phyloP scores from a whole-genome alignment of 2,329 filamentous ascomycete genomes.

The Colletotrichum sp. region DNA sequence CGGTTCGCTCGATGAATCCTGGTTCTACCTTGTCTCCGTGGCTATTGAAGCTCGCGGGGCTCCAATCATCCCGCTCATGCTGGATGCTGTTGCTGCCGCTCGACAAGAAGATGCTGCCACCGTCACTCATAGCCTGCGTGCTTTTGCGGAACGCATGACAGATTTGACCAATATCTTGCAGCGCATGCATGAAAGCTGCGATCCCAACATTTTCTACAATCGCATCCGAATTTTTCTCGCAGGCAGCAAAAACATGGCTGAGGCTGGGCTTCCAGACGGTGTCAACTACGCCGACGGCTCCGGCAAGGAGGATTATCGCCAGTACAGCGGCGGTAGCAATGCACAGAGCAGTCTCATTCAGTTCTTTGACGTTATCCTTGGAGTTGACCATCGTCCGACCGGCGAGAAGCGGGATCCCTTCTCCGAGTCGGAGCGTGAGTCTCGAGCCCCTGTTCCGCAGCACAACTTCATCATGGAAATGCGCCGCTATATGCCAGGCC shows the following conservation, averaged over 20 bases:
- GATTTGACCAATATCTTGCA: constrained; percentile 80
- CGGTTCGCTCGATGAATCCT: constrained; percentile 93
- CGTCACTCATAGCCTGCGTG: constrained; percentile 78
- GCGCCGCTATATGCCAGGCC: constrained; percentile 95
- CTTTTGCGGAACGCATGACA: constrained; percentile 86
- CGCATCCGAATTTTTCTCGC: constrained; percentile 95
- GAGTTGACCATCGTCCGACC: constrained; percentile 88
- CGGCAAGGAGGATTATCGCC: constrained; percentile 71
- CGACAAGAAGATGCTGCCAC: constrained; percentile 71
- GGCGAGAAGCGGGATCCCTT: constrained; percentile 66
- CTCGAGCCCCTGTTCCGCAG: constrained; percentile 41
- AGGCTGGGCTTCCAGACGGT: constrained; percentile 87
- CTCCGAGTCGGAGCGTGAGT: constrained; percentile 51
- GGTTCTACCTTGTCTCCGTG: constrained; percentile 96
- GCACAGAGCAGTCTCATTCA: constrained; percentile 97
- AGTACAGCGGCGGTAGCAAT: constrained; percentile 94
- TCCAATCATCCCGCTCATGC: constrained; percentile 86
- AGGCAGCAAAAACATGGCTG: constrained; percentile 96
- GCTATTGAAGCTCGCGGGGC: constrained; percentile 94
- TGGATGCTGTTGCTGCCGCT: constrained; percentile 83
- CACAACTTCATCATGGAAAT: constrained; percentile 98
- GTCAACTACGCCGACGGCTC: constrained; percentile 86
- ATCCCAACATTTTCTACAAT: constrained; percentile 94
- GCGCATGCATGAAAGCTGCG: constrained; percentile 94
- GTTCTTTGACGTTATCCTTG: constrained; percentile 93